A percentile compares a stretch with the other conserved stretches of the same genome.
phyloP scores from a whole-genome alignment of 2,329 filamentous ascomycete genomes.

The Colletotrichum tofieldiae region DNA sequence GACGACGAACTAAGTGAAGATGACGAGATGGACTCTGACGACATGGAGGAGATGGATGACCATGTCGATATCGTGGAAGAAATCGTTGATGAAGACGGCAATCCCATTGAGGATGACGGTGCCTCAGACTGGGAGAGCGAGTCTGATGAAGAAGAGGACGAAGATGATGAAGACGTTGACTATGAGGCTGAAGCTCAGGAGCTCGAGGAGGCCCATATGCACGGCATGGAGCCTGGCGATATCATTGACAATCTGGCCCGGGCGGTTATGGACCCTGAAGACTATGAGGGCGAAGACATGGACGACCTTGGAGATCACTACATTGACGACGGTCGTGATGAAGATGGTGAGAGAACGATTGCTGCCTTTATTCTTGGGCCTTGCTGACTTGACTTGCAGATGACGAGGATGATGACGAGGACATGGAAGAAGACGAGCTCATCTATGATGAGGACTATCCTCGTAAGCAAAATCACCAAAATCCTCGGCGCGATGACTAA shows the following conservation, averaged over 20 bases:
- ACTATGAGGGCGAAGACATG: slow-evolving; percentile 69
- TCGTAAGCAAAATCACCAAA: slow-evolving; percentile 59
- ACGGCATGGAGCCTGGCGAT: slow-evolving; percentile 62
- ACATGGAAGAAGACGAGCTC: slow-evolving; percentile 78
- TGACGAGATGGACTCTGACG: slow-evolving; percentile 65
- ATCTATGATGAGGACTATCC: slow-evolving; percentile 73
- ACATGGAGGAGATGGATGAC: slow-evolving; percentile 69
- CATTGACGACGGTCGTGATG: slow-evolving; percentile 71
- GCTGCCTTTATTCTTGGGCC: background rate
- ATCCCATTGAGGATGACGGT: slow-evolving; percentile 72
- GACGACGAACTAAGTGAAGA: slow-evolving; percentile 70
- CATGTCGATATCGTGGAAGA: slow-evolving; percentile 62
- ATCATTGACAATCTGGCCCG: slow-evolving; percentile 70
- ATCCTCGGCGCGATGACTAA: background rate
- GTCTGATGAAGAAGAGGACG: slow-evolving; percentile 69
- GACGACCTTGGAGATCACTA: slow-evolving; percentile 68
- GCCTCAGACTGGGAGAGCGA: slow-evolving; percentile 75
- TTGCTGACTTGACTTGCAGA: slow-evolving; percentile 51
- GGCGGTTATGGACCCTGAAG: slow-evolving; percentile 66
- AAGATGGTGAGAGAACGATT: slow-evolving; percentile 63
- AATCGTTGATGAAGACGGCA: slow-evolving; percentile 76
- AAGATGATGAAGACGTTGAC: slow-evolving; percentile 66
- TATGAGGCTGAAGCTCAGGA: slow-evolving; percentile 71
- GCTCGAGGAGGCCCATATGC: slow-evolving; percentile 64
- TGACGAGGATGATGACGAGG: slow-evolving; percentile 77